Base-by-base conservation (phyloP, 2,329 filamentous ascomycete genomes). In the Didymella glomerata region DNA sequence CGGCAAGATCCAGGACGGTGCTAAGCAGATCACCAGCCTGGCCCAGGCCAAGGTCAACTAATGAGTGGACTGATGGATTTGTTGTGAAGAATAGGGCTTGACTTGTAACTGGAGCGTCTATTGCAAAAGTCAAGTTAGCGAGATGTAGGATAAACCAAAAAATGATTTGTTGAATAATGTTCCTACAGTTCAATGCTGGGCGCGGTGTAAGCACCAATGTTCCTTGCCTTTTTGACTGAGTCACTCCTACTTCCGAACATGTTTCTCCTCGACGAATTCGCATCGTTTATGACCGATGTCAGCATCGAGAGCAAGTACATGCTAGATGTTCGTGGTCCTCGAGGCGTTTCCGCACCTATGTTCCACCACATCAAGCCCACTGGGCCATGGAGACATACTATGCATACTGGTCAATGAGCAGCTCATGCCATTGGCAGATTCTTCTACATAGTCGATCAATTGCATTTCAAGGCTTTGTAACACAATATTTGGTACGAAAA, bases 1-100 rank as follows among this genome's bases (percentile, higher is more conserved):
- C 22, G 63, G 36, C 36, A 40, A 40, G 36, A 40, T 40, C 3
- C 36, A 40, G n/a, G 36, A 40, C 3, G 36, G 36, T 20, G 36
- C 36, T 11, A 40, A 40, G n/a, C 36, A 40, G 18, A 40, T 40
- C 36, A 40, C n/a, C 8, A 40, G 36, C 36, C 11, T 40, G n/a
- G 20, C 36, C 9, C 36, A 40, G 18, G 36, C 36, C 18, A 40
- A 40, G 36, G 36, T 40, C 36, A 40, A 40, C 18, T 40, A 40
- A 11, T 2, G n/a, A 40, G 18, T 38, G 8, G 36, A 40, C 20
- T 20, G 18, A 20, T 9, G n/a, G 36, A n/a, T 20, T 40, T 20
- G n/a, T 40, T 40, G 18, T 20, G 18, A 40, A 13, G n/a, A 40
- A 20, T 20, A 20, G 8, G 11, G 18, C 36, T 40, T 20, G 36